Percentiles rank a stretch among this genome's conserved stretches.
phyloP scores from a whole-genome alignment of 441 rosid species.

The Melastoma candidum region DNA sequence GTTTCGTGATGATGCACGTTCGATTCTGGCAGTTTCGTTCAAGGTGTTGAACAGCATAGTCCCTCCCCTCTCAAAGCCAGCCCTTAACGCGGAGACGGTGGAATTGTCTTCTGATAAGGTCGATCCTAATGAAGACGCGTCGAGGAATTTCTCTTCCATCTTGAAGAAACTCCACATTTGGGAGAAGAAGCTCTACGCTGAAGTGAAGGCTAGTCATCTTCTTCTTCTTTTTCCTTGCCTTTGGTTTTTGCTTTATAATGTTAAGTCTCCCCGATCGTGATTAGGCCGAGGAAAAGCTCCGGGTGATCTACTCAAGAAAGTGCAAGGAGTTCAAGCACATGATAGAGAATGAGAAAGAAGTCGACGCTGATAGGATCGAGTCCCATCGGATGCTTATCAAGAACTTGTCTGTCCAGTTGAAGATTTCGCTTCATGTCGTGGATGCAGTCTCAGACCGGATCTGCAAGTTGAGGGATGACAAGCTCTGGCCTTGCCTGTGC shows the following conservation, averaged over 20 bases:
- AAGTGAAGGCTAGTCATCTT: background rate
- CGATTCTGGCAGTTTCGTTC: too few relatives aligned
- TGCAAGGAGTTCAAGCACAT: background rate
- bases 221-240: too few relatives aligned
- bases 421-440: background rate
- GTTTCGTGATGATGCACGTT: too few relatives aligned
- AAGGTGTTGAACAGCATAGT: too few relatives aligned
- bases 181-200: constrained; percentile 6
- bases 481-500: background rate
- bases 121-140: background rate
- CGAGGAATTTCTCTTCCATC: background rate
- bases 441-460: background rate
- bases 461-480: background rate
- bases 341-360: background rate
- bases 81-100: background rate
- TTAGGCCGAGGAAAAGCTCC: background rate
- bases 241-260: too few relatives aligned
- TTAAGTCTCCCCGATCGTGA: too few relatives aligned
- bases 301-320: background rate
- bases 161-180: background rate
- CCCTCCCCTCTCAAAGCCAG: background rate
- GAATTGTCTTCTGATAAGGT: background rate
- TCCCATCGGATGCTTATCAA: background rate
- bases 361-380: background rate
- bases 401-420: background rate